Conservation (phyloP, 2,329 filamentous ascomycete genomes). For the Calonectria pseudoreteaudii region DNA sequence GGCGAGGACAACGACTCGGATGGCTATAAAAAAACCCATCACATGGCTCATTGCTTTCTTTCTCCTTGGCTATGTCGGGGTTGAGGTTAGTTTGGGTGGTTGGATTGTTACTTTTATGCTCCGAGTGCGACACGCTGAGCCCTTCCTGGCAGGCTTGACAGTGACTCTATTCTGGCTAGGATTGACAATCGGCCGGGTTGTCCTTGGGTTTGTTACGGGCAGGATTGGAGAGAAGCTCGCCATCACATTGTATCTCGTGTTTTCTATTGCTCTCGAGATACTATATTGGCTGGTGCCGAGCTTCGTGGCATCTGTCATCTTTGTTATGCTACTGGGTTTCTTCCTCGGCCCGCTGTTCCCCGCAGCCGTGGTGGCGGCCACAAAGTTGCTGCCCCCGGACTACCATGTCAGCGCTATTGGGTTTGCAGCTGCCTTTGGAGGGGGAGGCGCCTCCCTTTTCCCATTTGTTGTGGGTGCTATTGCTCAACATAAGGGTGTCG, state of each 20-base stretch:
- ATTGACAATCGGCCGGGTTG: constrained; percentile 78
- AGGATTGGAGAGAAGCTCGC: constrained; percentile 77
- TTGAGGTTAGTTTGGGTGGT: constrained; percentile 79
- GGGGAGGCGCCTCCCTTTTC: constrained; percentile 75
- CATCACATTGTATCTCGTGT: constrained; percentile 71
- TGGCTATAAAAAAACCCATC: constrained; percentile 62
- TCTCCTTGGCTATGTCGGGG: constrained; percentile 82
- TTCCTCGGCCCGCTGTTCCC: constrained; percentile 86
- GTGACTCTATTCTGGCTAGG: constrained; percentile 89
- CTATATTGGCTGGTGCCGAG: constrained; percentile 86
- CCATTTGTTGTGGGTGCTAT: constrained; percentile 77
- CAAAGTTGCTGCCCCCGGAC: constrained; percentile 78
- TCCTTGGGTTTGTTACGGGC: constrained; percentile 82
- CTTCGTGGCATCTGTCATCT: constrained; percentile 79
- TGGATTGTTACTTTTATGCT: constrained; percentile 93
- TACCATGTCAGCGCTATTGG: constrained; percentile 85
- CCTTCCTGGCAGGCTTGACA: constrained; percentile 80
- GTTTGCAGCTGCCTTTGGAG: constrained; percentile 83
- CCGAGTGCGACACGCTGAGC: constrained; percentile 74
- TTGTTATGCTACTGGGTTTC: constrained; percentile 80
- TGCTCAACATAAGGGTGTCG: constrained; percentile 67
- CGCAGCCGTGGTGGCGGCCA: constrained; percentile 77
- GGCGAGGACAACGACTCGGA: constrained; percentile 58
- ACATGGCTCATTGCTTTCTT: constrained; percentile 82
- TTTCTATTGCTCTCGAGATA: constrained; percentile 74